Percentiles rank a stretch among this genome's conserved stretches.
phyloP scores from a whole-genome alignment of 345 rosid species.

The Isatis tinctoria region DNA sequence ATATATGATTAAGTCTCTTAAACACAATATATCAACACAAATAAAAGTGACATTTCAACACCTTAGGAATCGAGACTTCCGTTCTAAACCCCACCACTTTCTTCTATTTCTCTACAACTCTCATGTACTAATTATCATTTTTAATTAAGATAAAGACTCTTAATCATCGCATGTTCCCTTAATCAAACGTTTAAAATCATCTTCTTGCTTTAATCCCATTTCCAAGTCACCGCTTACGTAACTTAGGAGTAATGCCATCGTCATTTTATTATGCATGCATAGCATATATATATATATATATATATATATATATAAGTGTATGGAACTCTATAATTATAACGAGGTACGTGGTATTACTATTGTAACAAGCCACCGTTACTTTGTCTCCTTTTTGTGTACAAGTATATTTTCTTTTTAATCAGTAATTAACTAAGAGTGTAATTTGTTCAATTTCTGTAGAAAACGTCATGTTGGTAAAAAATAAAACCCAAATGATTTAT shows the following conservation, averaged over 20 bases:
- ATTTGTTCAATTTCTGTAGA: neutral
- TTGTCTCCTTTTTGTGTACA: neutral
- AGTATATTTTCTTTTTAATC: too few relatives aligned
- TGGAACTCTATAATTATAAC: neutral
- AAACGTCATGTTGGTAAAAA: neutral
- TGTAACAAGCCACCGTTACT: neutral
- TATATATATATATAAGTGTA: neutral
- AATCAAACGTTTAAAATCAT: conserved; percentile 11
- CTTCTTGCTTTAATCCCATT: conserved; percentile 26
- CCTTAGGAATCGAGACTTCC: conserved; percentile 4
- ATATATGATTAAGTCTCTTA: neutral
- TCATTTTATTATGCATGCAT: conserved; percentile 22
- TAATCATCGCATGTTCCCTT: conserved; percentile 14
- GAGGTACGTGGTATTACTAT: neutral
- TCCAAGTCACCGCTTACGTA: conserved; percentile 31
- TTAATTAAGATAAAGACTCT: conserved; percentile 17
- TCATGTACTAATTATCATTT: conserved; percentile 13
- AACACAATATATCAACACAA: neutral
- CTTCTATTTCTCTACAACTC: neutral
- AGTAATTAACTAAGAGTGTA: too few relatives aligned
- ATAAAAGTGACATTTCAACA: conserved; percentile 28
- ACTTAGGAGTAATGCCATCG: conserved; percentile 31
- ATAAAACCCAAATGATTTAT: too few relatives aligned
- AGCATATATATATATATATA: too few relatives aligned
- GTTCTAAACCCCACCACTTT: conserved; percentile 23